Conservation (phyloP, 306 rosid genomes). For the Dalbergia cochinchinensis region DNA sequence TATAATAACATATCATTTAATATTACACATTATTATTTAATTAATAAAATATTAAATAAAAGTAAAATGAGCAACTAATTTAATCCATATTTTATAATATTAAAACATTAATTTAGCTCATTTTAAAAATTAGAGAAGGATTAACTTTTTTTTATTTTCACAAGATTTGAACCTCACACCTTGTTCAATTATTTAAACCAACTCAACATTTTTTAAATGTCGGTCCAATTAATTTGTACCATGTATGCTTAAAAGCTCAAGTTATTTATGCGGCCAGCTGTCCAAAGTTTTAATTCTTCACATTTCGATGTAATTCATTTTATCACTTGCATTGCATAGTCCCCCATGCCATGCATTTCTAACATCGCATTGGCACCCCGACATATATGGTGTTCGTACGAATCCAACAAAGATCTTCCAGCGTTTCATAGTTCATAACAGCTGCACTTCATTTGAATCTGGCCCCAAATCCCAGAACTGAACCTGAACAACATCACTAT, state of each 20-base stretch:
- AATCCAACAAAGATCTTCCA: neutral
- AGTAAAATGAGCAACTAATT: too few species aligned
- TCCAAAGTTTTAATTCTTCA: slow-evolving; percentile 32
- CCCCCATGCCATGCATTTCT: slow-evolving; percentile 39
- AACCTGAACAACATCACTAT: neutral
- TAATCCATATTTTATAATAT: too few species aligned
- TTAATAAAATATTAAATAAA: too few species aligned
- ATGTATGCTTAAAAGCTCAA: neutral
- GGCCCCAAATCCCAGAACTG: slow-evolving; percentile 38
- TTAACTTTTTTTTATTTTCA: too few species aligned
- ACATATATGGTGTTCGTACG: neutral
- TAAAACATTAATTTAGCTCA: too few species aligned
- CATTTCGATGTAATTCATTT: slow-evolving; percentile 22
- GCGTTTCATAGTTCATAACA: neutral
- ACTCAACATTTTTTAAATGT: neutral
- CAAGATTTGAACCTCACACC: too few species aligned
- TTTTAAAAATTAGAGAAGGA: too few species aligned
- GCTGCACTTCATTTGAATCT: slow-evolving; percentile 28
- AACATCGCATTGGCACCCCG: slow-evolving; percentile 4
- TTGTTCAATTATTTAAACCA: too few species aligned
- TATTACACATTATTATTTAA: too few species aligned
- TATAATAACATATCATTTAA: too few species aligned
- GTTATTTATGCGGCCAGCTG: slow-evolving; percentile 49
- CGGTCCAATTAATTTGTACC: neutral
- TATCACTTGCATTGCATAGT: slow-evolving; percentile 43